phyloP scores from a whole-genome alignment of 2,329 filamentous ascomycete species.

The Dryadomyces quercivorus region DNA sequence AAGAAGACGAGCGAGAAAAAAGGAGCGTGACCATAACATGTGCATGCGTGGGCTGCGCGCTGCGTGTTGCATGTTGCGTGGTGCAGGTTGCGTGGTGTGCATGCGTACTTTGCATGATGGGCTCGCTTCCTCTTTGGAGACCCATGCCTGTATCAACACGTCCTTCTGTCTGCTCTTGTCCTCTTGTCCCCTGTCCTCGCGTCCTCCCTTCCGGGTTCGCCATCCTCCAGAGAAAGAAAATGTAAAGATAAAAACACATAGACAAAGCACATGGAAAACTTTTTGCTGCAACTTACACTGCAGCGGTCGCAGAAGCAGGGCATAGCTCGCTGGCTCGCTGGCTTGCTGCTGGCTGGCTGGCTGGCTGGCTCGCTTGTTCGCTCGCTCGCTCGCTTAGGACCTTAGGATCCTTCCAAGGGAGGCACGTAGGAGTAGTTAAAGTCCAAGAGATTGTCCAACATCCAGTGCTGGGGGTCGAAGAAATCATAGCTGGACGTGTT shows the following conservation, averaged over 20 bases:
- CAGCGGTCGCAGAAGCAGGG: neutral
- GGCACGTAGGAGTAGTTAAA: conserved; percentile 55
- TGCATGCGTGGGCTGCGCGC: neutral
- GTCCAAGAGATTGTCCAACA: conserved; percentile 74
- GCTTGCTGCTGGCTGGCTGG: neutral
- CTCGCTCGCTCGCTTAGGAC: too few relatives aligned
- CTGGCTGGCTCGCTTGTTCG: neutral
- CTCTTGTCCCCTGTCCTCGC: neutral
- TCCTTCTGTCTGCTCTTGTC: neutral
- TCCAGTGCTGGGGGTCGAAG: conserved; percentile 89
- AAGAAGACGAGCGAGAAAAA: neutral
- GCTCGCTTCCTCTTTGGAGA: neutral
- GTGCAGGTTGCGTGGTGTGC: too few relatives aligned
- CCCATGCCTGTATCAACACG: neutral
- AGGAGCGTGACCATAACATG: neutral
- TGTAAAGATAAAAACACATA: too few relatives aligned
- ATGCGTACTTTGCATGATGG: neutral
- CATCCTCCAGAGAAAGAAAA: neutral
- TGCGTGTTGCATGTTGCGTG: too few relatives aligned
- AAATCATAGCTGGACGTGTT: conserved; percentile 54
- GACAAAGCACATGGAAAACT: neutral
- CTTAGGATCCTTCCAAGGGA: conserved; percentile 40
- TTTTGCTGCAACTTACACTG: neutral
- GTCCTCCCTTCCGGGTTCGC: neutral
- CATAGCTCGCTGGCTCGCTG: neutral